Evolutionary conservation across 2,329 filamentous ascomycete genomes (phyloP).

Genomic region (Nannizziopsis arthrosporioides): DNA sequence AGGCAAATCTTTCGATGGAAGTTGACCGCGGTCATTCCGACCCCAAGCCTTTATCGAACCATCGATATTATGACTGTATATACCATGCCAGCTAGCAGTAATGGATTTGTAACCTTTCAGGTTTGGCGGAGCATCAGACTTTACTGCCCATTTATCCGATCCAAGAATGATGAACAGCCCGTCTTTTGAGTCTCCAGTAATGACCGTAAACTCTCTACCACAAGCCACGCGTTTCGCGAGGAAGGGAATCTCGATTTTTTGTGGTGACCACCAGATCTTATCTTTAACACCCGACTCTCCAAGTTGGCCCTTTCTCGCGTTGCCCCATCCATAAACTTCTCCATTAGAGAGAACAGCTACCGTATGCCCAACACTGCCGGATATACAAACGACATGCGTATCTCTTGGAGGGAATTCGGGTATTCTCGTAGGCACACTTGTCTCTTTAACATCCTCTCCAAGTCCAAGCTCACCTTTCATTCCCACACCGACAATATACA

Average conservation of each 20-base stretch:
- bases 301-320: conserved; percentile 72
- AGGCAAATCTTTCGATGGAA: conserved; percentile 54
- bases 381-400: conserved; percentile 50
- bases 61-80: conserved; percentile 56
- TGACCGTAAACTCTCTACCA: conserved; percentile 73
- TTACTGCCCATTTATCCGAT: conserved; percentile 59
- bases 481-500: conserved; percentile 57
- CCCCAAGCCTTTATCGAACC: conserved; percentile 63
- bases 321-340: conserved; percentile 78
- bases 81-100: conserved; percentile 67
- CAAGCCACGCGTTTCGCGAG: conserved; percentile 57
- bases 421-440: conserved; percentile 38
- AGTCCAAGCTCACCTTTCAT: conserved; percentile 62
- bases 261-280: conserved; percentile 47
- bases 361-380: conserved; percentile 66
- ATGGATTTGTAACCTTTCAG: conserved; percentile 55
- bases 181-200: conserved; percentile 45
- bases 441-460: conserved; percentile 29
- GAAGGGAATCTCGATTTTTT: conserved; percentile 52
- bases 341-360: conserved; percentile 64
- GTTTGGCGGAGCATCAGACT: conserved; percentile 44
- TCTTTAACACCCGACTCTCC: conserved; percentile 43
- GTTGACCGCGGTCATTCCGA: conserved; percentile 71
- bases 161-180: conserved; percentile 57
- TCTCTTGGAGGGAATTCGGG: conserved; percentile 52